Evolutionary conservation across 257 asterid species (phyloP).

Genomic region (Penstemon newberryi): DNA sequence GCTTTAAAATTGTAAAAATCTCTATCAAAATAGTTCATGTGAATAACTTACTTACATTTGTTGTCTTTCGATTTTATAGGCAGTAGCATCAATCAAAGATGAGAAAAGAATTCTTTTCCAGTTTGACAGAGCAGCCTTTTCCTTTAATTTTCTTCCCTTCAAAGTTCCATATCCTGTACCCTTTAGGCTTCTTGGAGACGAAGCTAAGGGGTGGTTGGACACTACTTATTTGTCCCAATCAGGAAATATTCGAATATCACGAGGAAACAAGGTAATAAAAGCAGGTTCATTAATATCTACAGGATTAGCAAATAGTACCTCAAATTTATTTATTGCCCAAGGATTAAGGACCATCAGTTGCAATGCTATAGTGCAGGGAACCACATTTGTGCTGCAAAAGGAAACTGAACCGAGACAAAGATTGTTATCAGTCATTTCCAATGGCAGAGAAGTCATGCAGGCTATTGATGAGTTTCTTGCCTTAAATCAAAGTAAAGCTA

Average conservation of each 20-base stretch:
- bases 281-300: slow-evolving; percentile 6
- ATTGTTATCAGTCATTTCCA: slow-evolving; percentile 62
- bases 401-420: slow-evolving; percentile 77
- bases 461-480: slow-evolving; percentile 62
- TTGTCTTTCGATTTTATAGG: slow-evolving; percentile 43
- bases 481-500: slow-evolving; percentile 34
- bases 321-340: slow-evolving; percentile 6
- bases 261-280: slow-evolving; percentile 84
- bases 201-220: slow-evolving; percentile 96
- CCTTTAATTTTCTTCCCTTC: slow-evolving; percentile 81
- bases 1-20: background rate
- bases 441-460: slow-evolving; percentile 62
- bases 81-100: slow-evolving; percentile 69
- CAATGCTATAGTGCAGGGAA: slow-evolving; percentile 89
- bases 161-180: slow-evolving; percentile 96
- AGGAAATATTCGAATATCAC: slow-evolving; percentile 82
- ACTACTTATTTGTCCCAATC: slow-evolving; percentile 87
- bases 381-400: slow-evolving; percentile 94
- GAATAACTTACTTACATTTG: too few species aligned
- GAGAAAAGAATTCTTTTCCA: slow-evolving; percentile 71
- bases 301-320: background rate
- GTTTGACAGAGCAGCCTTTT: slow-evolving; percentile 89
- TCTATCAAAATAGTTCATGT: too few species aligned
- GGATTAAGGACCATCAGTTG: slow-evolving; percentile 45
- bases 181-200: slow-evolving; percentile 89